Base-by-base conservation (phyloP, 495 filamentous ascomycete species). In the Parmelia sp. region DNA sequence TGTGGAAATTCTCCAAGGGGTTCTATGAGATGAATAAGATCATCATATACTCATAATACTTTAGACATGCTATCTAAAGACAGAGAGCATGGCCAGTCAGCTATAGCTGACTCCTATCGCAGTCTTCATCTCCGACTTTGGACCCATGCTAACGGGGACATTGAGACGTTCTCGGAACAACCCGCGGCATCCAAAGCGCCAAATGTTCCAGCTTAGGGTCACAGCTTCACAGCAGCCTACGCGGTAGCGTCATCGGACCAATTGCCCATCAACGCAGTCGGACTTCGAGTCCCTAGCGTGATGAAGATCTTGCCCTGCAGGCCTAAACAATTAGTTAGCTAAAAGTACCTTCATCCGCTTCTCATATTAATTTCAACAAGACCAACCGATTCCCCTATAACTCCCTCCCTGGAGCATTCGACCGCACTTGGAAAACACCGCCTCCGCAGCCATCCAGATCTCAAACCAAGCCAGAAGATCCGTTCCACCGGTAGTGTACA, bases 271-370 rank as follows among this genome's bases (percentile, higher is more conserved):
- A 4, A 33, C 3, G 12, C 51, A 10, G 29, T 10, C 1, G 51
- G 19, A 33, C 14, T 3, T n/a, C 29, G 9, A 33, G 27, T 1
- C 29, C 51, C 51, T 11, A 14, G 31, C 69, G 45, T 47, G 64
- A 17, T 57, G 29, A 57, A 57, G 1, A 63, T 1, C 4, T 57
- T 42, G 42, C 61, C 49, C 7, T 47, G 15, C 70, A 39, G 69
- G 76, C 53, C 70, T 75, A 14, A 66, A 74, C 44, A 61, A 68
- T 44, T 78, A 74, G 57, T 82, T 83, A 56, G 82, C 60, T 25
- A 15, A 36, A n/a, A 9, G 19, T 1, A n/a, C 21, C 1, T 25
- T 51, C 21, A 10, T 17, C 19, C 19, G 9, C 3, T 15, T 1
- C 31, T 33, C 14, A 23, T 27, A 8, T 35, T 3, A 23, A 7